A percentile compares a stretch with the other conserved stretches of the same genome.
phyloP scores from a whole-genome alignment of 257 asterid genomes.

The Gentiana dahurica region DNA sequence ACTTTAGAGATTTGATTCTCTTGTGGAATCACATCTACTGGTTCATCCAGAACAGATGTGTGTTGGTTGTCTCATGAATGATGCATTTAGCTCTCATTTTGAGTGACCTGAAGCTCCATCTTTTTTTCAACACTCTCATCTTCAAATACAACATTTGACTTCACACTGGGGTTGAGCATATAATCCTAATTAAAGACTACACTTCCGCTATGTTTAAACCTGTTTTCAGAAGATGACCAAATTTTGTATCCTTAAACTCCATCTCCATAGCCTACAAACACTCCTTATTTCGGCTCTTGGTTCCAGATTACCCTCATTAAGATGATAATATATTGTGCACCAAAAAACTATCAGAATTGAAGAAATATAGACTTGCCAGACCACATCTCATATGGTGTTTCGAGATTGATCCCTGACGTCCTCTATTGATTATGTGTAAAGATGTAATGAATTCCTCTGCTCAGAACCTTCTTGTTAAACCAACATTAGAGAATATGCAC shows the following conservation, averaged over 20 bases:
- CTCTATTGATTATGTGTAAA: neutral
- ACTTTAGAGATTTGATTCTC: too few relatives aligned
- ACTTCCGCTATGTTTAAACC: neutral
- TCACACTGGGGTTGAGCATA: neutral
- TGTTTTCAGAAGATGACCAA: neutral
- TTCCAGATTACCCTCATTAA: too few relatives aligned
- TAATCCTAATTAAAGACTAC: neutral
- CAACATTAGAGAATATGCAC: too few relatives aligned
- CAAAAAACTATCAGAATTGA: neutral
- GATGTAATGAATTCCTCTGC: neutral
- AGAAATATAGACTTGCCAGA: neutral
- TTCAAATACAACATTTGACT: neutral
- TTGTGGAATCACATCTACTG: too few relatives aligned
- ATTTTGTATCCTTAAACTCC: neutral
- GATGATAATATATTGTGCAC: neutral
- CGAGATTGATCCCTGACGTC: neutral
- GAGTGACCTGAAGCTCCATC: neutral
- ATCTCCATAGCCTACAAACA: neutral
- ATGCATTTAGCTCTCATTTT: too few relatives aligned
- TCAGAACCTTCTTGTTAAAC: neutral
- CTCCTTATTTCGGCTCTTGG: too few relatives aligned
- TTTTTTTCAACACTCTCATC: neutral
- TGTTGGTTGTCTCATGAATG: too few relatives aligned
- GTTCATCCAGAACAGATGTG: too few relatives aligned
- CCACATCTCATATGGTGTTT: neutral